Conservation (phyloP, 352 stramenopile genomes). For the Phytopythium mirpurense region DNA sequence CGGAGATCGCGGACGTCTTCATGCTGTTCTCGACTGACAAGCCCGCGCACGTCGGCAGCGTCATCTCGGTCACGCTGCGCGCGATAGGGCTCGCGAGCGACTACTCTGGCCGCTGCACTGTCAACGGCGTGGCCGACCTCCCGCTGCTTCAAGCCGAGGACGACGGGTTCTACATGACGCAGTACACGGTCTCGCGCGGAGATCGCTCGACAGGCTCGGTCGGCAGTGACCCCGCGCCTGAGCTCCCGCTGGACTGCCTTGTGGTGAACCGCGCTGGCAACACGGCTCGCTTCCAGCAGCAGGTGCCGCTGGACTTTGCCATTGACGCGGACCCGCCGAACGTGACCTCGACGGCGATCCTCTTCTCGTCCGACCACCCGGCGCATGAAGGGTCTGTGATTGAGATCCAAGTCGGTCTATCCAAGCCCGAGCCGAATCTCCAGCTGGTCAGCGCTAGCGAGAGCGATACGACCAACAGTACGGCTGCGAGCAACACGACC, state of each 20-base stretch:
- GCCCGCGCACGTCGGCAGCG: conserved; percentile 40
- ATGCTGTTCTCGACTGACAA: conserved; percentile 63
- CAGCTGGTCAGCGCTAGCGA: conserved; percentile 6
- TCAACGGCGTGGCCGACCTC: conserved; percentile 40
- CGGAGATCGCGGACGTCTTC: conserved; percentile 37
- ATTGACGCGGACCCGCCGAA: conserved; percentile 46
- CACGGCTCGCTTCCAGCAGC: conserved; percentile 27
- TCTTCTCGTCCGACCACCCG: conserved; percentile 55
- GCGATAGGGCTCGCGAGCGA: conserved; percentile 28
- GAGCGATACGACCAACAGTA: not conserved
- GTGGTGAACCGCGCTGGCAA: conserved; percentile 39
- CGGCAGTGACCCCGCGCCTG: conserved; percentile 9
- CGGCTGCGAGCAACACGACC: conserved; percentile 14
- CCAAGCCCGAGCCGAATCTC: conserved; percentile 34
- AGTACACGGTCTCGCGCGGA: conserved; percentile 45
- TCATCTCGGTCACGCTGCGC: conserved; percentile 52
- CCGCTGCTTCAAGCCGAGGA: conserved; percentile 41
- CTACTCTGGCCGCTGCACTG: conserved; percentile 41
- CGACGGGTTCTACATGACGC: conserved; percentile 59
- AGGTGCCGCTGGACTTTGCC: conserved; percentile 38
- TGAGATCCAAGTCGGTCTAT: conserved; percentile 46
- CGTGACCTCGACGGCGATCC: conserved; percentile 33
- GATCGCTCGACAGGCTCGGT: conserved; percentile 18
- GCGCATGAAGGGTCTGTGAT: conserved; percentile 63
- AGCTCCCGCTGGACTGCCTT: conserved; percentile 37